Conservation (phyloP, 305 asterid species). For the Fraxinus angustifolia region DNA sequence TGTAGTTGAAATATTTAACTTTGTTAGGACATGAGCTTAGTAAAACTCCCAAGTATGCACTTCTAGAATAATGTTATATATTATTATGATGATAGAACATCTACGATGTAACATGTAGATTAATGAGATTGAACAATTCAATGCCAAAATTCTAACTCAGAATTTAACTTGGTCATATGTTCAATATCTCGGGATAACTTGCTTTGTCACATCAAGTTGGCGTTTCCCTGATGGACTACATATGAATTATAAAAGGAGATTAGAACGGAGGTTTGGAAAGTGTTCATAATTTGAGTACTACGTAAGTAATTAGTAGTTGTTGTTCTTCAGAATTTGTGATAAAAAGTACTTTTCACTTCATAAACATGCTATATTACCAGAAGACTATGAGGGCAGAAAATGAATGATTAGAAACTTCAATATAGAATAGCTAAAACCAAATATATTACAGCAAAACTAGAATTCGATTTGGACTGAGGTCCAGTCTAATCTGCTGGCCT, state of each 20-base stretch:
- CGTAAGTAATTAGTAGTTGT: not conserved
- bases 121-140: not conserved
- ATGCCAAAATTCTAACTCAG: not conserved
- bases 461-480: not conserved
- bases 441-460: not conserved
- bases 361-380: not conserved
- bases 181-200: not conserved
- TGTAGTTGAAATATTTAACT: not conserved
- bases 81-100: not conserved
- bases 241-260: not conserved
- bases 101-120: not conserved
- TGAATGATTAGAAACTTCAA: not conserved
- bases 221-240: not conserved
- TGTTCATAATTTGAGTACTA: not conserved
- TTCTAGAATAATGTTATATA: not conserved
- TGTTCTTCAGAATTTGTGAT: not conserved
- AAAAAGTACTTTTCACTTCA: not conserved
- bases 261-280: not conserved
- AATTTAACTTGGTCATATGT: not conserved
- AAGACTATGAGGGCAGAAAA: not conserved
- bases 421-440: not conserved
- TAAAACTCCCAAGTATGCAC: not conserved
- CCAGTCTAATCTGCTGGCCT: constrained; percentile 52
- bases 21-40: not conserved
- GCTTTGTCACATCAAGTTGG: not conserved